Evolutionary conservation across 2,329 filamentous ascomycete species (phyloP).

Genomic region (Botrytis sinoallii): DNA sequence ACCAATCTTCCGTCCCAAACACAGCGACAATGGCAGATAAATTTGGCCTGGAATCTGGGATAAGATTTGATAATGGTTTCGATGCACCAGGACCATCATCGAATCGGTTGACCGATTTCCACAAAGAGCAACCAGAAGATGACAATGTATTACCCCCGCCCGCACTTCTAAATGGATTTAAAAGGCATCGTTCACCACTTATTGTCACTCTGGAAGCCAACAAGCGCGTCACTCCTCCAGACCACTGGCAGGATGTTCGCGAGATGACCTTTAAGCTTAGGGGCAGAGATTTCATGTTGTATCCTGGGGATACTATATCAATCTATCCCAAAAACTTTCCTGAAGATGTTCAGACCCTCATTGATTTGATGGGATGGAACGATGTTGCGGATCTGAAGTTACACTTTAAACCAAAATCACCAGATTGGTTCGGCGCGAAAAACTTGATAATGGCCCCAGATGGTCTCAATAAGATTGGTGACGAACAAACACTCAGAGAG

Average conservation of each 20-base stretch:
- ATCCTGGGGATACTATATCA: slow-evolving; percentile 74
- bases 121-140: background rate
- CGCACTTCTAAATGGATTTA: background rate
- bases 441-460: slow-evolving; percentile 36
- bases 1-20: background rate
- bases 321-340: slow-evolving; percentile 87
- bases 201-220: slow-evolving; percentile 55
- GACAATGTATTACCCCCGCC: background rate
- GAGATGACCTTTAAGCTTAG: slow-evolving; percentile 62
- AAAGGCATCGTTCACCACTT: background rate
- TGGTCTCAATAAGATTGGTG: slow-evolving; percentile 35
- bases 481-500: slow-evolving; percentile 57
- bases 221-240: slow-evolving; percentile 65
- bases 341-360: slow-evolving; percentile 72
- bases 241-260: slow-evolving; percentile 94
- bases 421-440: slow-evolving; percentile 32
- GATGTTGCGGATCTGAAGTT: slow-evolving; percentile 67
- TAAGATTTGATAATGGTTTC: background rate
- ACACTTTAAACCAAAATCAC: slow-evolving; percentile 44
- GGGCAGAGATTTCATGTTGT: slow-evolving; percentile 42
- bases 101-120: background rate
- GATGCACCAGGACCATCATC: background rate
- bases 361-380: slow-evolving; percentile 76
- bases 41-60: background rate
- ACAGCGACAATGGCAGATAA: background rate